Evolutionary conservation across 2,329 filamentous ascomycete genomes (phyloP).

Genomic region (Aspergillus ustus): DNA sequence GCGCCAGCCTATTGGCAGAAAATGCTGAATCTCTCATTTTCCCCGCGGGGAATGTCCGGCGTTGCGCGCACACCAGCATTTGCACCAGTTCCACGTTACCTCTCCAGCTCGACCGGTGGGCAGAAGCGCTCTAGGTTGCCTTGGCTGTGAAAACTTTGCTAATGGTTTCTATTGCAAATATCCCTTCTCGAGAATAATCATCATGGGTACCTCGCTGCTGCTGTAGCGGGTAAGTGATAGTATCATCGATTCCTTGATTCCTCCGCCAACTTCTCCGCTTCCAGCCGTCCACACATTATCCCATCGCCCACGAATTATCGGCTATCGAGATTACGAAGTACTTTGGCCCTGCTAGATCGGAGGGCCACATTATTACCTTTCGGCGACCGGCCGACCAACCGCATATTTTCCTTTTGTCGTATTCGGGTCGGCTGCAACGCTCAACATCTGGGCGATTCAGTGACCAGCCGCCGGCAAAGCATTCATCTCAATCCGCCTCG

Average conservation of each 20-base stretch:
- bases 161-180: neutral
- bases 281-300: conserved; percentile 4
- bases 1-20: conserved; percentile 9
- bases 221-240: conserved; percentile 25
- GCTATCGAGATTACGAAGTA: neutral
- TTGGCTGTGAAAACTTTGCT: conserved; percentile 6
- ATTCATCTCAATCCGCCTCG: conserved; percentile 33
- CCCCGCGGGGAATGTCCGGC: conserved; percentile 21
- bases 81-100: conserved; percentile 9
- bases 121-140: conserved; percentile 7
- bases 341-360: neutral
- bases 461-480: conserved; percentile 34
- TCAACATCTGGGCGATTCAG: neutral
- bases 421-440: conserved; percentile 10
- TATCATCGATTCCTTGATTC: conserved; percentile 18
- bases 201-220: neutral
- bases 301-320: conserved; percentile 10
- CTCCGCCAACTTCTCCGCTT: conserved; percentile 23
- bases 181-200: neutral
- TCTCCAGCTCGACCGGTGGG: conserved; percentile 9
- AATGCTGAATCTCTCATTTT: conserved; percentile 6
- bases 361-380: neutral
- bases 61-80: neutral
- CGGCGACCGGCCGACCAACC: neutral
- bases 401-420: neutral